Base-by-base conservation (phyloP, 805 yeast species). In the Zygosaccharomyces kombuchaensis region DNA sequence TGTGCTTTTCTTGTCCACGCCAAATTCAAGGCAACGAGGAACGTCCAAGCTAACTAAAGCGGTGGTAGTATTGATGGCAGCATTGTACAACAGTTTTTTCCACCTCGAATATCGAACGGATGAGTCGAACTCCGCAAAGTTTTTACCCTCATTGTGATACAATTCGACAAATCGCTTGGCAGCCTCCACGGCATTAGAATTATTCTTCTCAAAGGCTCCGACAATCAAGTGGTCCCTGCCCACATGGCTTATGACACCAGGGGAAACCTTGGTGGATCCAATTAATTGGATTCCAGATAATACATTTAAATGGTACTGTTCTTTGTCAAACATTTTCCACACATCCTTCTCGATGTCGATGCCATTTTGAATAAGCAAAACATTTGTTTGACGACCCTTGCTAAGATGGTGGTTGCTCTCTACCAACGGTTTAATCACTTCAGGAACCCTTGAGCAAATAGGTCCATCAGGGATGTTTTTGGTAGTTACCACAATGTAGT, bases 381-480 rank as follows among this genome's bases (percentile, higher is more conserved):
- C 65, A 10, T 77, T 65, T 5, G 83, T 74, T 22, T 45, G 39
- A 21, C 55, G 55, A 2, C 48, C 42, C 8, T 47, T 32, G 21
- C 53, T 47, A 9, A 55, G 10, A 7, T 17, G 29, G 21, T 40
- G 42, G 43, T 62, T 65, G 1, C 70, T 61, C 27, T 76, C 66
- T 31, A 83, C 68, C 3, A 78, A 76, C 0, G 81, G 78, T 21
- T 55, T 70, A 16, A 77, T 69, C 36, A 81, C 58, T 7, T 78
- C 78, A 50, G 77, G 80, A 4, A 81, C 70, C 36, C 72, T 70
- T 46, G 70, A 68, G 9, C 42, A 34, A 8, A 36, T 27, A 2
- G 68, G 63, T 7, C 84, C 71, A 57, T 85, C 91, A 5, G 90
- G 89, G 29, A 81, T 72, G 56, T 79, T 81, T 57, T 84, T 84